Evolutionary conservation across 352 stramenopile genomes (phyloP).

Genomic region (Phytophthora podocarpi): DNA sequence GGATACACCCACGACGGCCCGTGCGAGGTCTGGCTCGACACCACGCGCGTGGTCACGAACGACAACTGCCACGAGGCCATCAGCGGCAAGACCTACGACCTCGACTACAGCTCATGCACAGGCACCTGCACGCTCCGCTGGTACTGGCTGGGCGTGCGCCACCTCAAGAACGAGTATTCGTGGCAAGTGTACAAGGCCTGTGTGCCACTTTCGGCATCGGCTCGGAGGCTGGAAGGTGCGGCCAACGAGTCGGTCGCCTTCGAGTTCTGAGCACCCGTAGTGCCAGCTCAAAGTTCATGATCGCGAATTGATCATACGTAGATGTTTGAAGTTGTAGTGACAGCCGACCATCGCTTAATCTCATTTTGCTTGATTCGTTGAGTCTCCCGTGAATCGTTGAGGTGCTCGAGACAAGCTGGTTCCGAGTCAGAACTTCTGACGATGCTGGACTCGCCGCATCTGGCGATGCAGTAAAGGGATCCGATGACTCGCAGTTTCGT

Average conservation of each 20-base stretch:
- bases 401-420: conserved; percentile 8
- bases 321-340: conserved; percentile 8
- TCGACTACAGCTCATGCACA: conserved; percentile 34
- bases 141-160: conserved; percentile 28
- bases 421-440: too few species aligned
- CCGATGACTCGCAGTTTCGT: conserved; percentile 8
- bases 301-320: background rate
- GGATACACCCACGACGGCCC: conserved; percentile 52
- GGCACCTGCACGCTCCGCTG: background rate
- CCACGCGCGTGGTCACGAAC: conserved; percentile 25
- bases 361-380: conserved; percentile 9
- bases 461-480: conserved; percentile 19
- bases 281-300: conserved; percentile 1
- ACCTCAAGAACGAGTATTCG: conserved; percentile 47
- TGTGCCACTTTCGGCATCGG: conserved; percentile 35
- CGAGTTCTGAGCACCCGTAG: conserved; percentile 19
- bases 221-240: conserved; percentile 23
- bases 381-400: conserved; percentile 11
- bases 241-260: conserved; percentile 31
- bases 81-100: conserved; percentile 24
- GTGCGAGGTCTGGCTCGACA: conserved; percentile 43
- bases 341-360: conserved; percentile 1
- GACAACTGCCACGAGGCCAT: conserved; percentile 37
- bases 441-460: conserved; percentile 9
- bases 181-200: conserved; percentile 73